Evolutionary conservation across 2,329 filamentous ascomycete species (phyloP), one percentile per base, ranked within the genome.

Genomic region (Cladosporium sp.): DNA sequence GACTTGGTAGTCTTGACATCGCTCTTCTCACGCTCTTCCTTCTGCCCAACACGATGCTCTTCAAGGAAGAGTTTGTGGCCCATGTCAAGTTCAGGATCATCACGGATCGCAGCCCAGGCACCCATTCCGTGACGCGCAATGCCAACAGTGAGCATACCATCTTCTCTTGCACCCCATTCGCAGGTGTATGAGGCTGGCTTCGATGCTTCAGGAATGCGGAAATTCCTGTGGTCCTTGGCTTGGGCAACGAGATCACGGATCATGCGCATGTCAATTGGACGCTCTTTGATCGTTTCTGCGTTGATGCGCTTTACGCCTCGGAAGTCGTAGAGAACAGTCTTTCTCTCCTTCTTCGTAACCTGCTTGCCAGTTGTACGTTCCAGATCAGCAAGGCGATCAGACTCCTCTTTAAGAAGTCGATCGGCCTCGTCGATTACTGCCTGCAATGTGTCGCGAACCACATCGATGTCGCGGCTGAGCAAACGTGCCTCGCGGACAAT

Each of bases 1-100:
- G 93, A 96, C 69, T 96, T 95, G 37, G 90, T 89, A 17, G 81
- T 81, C 67, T 86, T 86, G 63, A 84, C 77, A 20, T 89, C 87
- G 15, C 79, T 84, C 68, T 91, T 90, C 69, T 81, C 89, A 37
- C 94, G 88, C 73, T 97, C 92, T 68, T 94, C 92, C 73, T 97
- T 97, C 77, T 95, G 94, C 73, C 96, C 94, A 17, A 97, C 93
- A n/a, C 93, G 89, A 73, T 97, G 92, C 74, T 99, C 95, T 72
- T 99, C 94, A 1, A 99, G 78, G 77, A 96, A 99, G 72, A 97
- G 90, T 70, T 97, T 97, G 67, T 96, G 92, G 1, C 80, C 78
- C 77, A 99, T 87, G 8, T 86, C 89, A 20, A 99, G 84, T 34
- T 97, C 92, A 1, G 84, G 77, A 69, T 99, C 94, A 66, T 99